These are phyloP conservation scores for Boletellus emodensis DNA, from an alignment of 768 basidiomycete species.

Conservation along the genomic window DNA sequence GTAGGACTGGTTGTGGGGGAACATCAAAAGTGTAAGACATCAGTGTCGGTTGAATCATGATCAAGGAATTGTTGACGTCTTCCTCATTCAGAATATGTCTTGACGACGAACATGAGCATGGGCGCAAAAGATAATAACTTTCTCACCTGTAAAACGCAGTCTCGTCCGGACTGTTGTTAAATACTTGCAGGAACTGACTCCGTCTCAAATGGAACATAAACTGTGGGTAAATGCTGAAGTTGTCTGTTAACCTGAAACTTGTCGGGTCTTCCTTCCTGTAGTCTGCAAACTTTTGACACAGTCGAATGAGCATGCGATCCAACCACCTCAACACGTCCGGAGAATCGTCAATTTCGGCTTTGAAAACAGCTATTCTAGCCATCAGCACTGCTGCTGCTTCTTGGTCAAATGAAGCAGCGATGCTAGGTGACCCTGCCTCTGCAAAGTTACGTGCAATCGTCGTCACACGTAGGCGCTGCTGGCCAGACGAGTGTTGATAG, in stretches of 20 bases:
- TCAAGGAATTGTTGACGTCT: conserved; percentile 98
- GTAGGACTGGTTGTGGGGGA: conserved; percentile 86
- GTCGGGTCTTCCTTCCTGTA: conserved; percentile 97
- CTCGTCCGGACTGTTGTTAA: conserved; percentile 99
- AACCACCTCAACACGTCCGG: conserved; percentile 97
- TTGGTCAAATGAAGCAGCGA: conserved; percentile 94
- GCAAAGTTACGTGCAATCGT: conserved; percentile 97
- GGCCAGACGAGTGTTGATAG: conserved; percentile 96
- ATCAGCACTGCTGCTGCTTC: conserved; percentile 97
- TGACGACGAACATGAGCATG: conserved; percentile 1
- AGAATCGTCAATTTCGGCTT: conserved; percentile 97
- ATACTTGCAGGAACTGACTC: conserved; percentile 98
- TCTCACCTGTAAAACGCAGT: conserved; percentile 93
- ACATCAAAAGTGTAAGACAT: conserved; percentile 98
- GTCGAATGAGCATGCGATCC: conserved; percentile 95
- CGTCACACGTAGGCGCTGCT: conserved; percentile 92
- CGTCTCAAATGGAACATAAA: conserved; percentile 99
- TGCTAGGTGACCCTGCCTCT: conserved; percentile 91
- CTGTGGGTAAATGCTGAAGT: conserved; percentile 98
- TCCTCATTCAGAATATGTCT: conserved; percentile 95
- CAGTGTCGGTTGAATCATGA: conserved; percentile 99
- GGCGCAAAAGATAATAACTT: neutral
- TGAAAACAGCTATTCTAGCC: conserved; percentile 98
- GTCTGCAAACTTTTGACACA: conserved; percentile 99
- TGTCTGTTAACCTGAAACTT: conserved; percentile 88